phyloP scores from a whole-genome alignment of 139 green algal species.

The Diplosphaera chodatii region DNA sequence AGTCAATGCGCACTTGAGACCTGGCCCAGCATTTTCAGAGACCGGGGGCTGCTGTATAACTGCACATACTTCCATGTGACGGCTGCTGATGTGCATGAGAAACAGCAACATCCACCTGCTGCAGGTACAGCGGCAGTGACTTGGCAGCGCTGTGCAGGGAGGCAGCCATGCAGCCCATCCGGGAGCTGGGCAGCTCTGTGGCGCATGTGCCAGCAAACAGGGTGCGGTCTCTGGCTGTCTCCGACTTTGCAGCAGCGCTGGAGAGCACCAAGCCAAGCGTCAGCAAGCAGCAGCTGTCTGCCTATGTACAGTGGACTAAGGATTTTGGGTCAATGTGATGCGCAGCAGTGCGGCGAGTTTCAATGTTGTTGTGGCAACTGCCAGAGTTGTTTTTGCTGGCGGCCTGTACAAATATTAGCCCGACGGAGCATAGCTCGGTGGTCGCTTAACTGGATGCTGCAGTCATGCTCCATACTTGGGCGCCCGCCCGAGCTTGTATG shows the following conservation, averaged over 20 bases:
- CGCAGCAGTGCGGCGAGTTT: too few relatives aligned
- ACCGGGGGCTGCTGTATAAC: too few relatives aligned
- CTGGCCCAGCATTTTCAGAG: too few relatives aligned
- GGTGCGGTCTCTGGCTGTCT: conserved; percentile 25
- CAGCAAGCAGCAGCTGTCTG: conserved; percentile 31
- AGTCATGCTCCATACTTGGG: conserved; percentile 68
- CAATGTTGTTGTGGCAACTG: too few relatives aligned
- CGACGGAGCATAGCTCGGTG: too few relatives aligned
- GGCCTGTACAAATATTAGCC: too few relatives aligned
- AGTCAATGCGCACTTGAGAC: too few relatives aligned
- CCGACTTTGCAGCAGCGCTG: conserved; percentile 54
- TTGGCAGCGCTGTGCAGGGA: conserved; percentile 73
- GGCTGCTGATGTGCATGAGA: too few relatives aligned
- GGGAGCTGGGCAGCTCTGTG: conserved; percentile 51
- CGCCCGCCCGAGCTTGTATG: conserved; percentile 61
- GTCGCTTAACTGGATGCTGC: too few relatives aligned
- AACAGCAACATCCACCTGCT: too few relatives aligned
- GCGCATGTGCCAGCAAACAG: conserved; percentile 29
- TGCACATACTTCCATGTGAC: too few relatives aligned
- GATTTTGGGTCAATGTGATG: conserved; percentile 67
- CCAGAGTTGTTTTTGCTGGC: too few relatives aligned
- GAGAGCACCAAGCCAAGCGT: conserved; percentile 51
- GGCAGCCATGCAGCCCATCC: conserved; percentile 67
- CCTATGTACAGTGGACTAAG: conserved; percentile 57
- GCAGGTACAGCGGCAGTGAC: conserved; percentile 67